Percentiles rank a stretch among this genome's conserved stretches.
Evolutionary conservation across 768 basidiomycete species (phyloP).

Genomic region (Butyriboletus loyo): DNA sequence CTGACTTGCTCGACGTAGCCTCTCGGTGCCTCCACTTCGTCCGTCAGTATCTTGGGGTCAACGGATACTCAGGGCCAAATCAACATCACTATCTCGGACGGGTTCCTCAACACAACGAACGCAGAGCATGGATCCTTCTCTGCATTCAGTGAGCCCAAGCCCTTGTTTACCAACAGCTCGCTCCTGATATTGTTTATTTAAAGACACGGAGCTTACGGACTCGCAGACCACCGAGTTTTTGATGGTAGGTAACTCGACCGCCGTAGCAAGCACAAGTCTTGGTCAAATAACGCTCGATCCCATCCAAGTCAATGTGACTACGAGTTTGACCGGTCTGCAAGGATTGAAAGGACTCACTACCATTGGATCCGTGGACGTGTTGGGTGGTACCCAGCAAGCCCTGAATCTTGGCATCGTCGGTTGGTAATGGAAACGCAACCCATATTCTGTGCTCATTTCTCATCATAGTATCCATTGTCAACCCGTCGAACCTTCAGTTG

Average conservation of each 20-base stretch:
- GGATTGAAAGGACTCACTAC: conserved; percentile 55
- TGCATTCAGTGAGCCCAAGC: conserved; percentile 48
- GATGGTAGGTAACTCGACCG: conserved; percentile 56
- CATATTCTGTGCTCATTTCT: neutral
- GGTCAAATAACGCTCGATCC: conserved; percentile 68
- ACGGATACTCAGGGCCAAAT: conserved; percentile 61
- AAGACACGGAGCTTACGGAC: conserved; percentile 58
- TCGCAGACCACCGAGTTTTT: conserved; percentile 46
- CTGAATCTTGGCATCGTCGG: conserved; percentile 60
- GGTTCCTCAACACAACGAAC: conserved; percentile 48
- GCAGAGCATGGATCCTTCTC: conserved; percentile 51
- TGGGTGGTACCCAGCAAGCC: conserved; percentile 57
- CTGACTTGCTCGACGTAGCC: conserved; percentile 39
- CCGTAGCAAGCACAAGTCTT: conserved; percentile 58
- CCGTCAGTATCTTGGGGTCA: conserved; percentile 48
- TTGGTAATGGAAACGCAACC: conserved; percentile 20
- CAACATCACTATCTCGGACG: conserved; percentile 58
- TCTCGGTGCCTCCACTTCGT: conserved; percentile 59
- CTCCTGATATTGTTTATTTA: conserved; percentile 1
- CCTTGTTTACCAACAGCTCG: neutral
- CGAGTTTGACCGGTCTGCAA: conserved; percentile 55
- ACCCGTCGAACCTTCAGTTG: conserved; percentile 67
- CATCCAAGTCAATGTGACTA: conserved; percentile 69
- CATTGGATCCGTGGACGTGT: conserved; percentile 61
- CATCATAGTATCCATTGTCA: conserved; percentile 54